Evolutionary conservation across 83 land plant species (phyloP), one percentile per base, ranked within the genome.

Genomic region (Diphasiastrum complanatum): DNA sequence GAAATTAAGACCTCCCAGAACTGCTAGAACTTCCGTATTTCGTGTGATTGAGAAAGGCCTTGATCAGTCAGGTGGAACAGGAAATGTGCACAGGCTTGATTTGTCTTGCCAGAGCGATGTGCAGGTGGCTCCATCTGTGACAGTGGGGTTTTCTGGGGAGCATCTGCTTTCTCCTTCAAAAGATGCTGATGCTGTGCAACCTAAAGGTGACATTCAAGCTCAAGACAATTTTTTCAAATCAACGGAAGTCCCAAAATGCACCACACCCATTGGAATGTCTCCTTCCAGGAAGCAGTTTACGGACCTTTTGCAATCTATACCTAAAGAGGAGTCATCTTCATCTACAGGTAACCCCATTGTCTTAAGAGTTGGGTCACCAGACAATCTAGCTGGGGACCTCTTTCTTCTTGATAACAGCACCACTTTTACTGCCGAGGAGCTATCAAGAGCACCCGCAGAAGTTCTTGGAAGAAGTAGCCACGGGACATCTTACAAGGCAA

Each of bases 401-500:
- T 81, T 62, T 55, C 83, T 91, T 65, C 70, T 91, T 35, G 92
- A 86, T 61, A 47, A 33, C 37, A 79, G 83, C 23, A 35, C 84
- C 3, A 43, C 61, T 24, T 91, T 91, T 60, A 83, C 86, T 33
- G 88, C 84, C 47, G 92, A 86, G 61, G 92, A 91, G 56, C 45
- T 91, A 37, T 86, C 97, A 29, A 69, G 92, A 16, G 97, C 97
- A 34, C 97, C 97, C 30, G 97, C 97, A 5, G 97, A 91, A 69
- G 86, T 86, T 59, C 80, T 91, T 47, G 97, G 97, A 10, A 70
- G 89, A 72, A 86, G 97, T 62, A 86, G 92, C 60, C 92, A 91
- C 78, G 97, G 97, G 4, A 91, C 97, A n/a, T 71, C 83, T 18
- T 91, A 91, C 56, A 91, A 86, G 75, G 97, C 92, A 26, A 91